Evolutionary conservation across 1,284 basidiomycete species (phyloP).

Genomic region (Melanopsichium pennsylvanicum): DNA sequence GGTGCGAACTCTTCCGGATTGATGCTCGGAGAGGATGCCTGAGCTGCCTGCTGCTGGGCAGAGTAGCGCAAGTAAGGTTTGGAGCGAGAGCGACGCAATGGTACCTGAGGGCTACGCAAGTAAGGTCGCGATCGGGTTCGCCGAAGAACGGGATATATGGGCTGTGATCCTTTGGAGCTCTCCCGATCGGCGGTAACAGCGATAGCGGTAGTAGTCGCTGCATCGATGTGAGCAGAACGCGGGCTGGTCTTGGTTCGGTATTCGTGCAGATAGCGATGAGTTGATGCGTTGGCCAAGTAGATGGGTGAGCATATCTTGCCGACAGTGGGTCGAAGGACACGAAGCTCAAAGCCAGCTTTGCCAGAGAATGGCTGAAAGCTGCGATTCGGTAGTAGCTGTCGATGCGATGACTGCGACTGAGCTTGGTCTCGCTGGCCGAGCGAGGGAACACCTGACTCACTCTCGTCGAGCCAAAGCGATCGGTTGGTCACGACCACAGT

Average conservation of each 20-base stretch:
- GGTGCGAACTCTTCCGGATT: constrained; percentile 35
- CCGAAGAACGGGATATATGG: constrained; percentile 23
- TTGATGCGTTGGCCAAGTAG: constrained; percentile 45
- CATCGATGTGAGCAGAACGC: background rate
- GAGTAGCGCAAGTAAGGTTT: constrained; percentile 31
- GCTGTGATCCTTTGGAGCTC: background rate
- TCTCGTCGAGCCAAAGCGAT: constrained; percentile 27
- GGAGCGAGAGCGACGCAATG: constrained; percentile 40
- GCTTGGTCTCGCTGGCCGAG: background rate
- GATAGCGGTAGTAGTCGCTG: background rate
- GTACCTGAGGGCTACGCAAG: constrained; percentile 14
- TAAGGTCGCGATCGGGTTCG: constrained; percentile 43
- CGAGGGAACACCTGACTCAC: background rate
- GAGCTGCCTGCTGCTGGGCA: constrained; percentile 6
- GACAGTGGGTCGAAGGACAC: constrained; percentile 36
- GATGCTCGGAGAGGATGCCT: constrained; percentile 1
- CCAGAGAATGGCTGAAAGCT: constrained; percentile 42
- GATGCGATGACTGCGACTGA: constrained; percentile 2
- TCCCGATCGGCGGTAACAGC: background rate
- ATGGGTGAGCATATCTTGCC: constrained; percentile 29
- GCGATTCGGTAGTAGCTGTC: background rate
- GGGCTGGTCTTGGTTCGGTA: constrained; percentile 4
- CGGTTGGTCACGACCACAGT: constrained; percentile 51
- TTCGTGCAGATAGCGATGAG: constrained; percentile 39
- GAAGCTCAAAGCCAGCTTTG: constrained; percentile 47